A percentile compares a stretch with the other conserved stretches of the same genome.
These are phyloP conservation scores for Pseudocercospora eumusae DNA, from an alignment of 2,329 filamentous ascomycete species.

Conservation along the genomic window DNA sequence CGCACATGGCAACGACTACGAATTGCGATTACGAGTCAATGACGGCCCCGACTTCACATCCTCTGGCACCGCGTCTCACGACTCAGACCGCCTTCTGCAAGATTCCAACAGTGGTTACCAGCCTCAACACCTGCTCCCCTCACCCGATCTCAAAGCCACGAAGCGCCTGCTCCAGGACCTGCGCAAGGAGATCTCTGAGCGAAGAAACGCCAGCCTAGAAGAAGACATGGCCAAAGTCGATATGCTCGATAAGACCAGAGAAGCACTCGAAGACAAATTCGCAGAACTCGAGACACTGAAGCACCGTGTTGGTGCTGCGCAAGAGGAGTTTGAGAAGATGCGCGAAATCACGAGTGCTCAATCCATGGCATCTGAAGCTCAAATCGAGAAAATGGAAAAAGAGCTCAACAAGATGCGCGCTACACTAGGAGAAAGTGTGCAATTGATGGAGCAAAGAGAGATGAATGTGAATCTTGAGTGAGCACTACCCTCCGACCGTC, in stretches of 20 bases:
- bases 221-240: constrained; percentile 94
- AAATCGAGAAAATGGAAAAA: constrained; percentile 99
- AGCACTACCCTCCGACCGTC: constrained; percentile 43
- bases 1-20: constrained; percentile 80
- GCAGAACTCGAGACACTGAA: constrained; percentile 89
- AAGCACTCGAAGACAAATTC: constrained; percentile 93
- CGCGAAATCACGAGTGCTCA: constrained; percentile 80
- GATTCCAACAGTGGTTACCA: constrained; percentile 86
- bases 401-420: constrained; percentile 91
- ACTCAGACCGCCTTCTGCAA: constrained; percentile 73
- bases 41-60: constrained; percentile 71
- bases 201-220: constrained; percentile 78
- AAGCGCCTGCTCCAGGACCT: constrained; percentile 76
- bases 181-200: constrained; percentile 88
- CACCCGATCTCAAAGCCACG: constrained; percentile 82
- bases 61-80: constrained; percentile 46
- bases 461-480: constrained; percentile 97
- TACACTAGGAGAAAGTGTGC: constrained; percentile 79
- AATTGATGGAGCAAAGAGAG: constrained; percentile 89
- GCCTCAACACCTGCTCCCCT: constrained; percentile 82
- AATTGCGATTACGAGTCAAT: constrained; percentile 80
- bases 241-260: constrained; percentile 88
- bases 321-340: constrained; percentile 91
- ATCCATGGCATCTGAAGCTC: constrained; percentile 83
- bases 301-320: constrained; percentile 81